A percentile compares a stretch with the other conserved stretches of the same genome.
These are phyloP conservation scores for Priceomyces haplophilus DNA, from an alignment of 805 yeast species.

Conservation along the genomic window DNA sequence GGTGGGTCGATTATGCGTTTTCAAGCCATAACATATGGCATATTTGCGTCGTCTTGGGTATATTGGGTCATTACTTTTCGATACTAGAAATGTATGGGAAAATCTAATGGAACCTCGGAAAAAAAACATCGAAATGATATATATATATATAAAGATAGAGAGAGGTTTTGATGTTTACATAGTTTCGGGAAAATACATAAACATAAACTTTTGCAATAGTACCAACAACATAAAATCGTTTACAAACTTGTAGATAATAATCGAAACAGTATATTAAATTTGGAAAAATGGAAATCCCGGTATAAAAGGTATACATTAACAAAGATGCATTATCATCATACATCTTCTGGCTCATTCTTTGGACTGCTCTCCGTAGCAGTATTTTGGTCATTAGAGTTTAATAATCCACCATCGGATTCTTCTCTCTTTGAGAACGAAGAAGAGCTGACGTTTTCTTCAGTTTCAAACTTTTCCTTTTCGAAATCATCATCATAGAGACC, in stretches of 20 bases:
- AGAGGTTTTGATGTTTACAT: too few relatives aligned
- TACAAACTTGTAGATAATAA: too few relatives aligned
- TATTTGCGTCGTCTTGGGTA: slow-evolving; percentile 81
- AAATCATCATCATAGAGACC: slow-evolving; percentile 51
- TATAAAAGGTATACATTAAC: neutral
- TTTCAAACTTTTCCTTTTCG: slow-evolving; percentile 38
- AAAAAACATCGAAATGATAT: neutral
- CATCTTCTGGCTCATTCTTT: neutral
- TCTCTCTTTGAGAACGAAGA: slow-evolving; percentile 14
- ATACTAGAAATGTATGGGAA: slow-evolving; percentile 65
- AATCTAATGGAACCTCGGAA: slow-evolving; percentile 8
- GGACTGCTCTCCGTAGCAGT: too few relatives aligned
- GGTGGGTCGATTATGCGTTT: slow-evolving; percentile 80
- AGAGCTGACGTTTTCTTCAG: slow-evolving; percentile 19
- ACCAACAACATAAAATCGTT: too few relatives aligned
- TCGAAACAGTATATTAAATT: neutral
- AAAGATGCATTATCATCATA: slow-evolving; percentile 1
- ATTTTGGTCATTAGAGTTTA: slow-evolving; percentile 1
- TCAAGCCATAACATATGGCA: slow-evolving; percentile 95
- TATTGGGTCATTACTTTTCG: slow-evolving; percentile 84
- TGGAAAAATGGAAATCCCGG: neutral
- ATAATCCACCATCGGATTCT: slow-evolving; percentile 6
- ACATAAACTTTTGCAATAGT: too few relatives aligned
- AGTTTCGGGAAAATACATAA: too few relatives aligned
- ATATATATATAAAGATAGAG: neutral